Percentiles rank a stretch among this genome's conserved stretches.
Conservation (phyloP, 176 grass and related monocot species). For the Alloteropsis semialata region DNA sequence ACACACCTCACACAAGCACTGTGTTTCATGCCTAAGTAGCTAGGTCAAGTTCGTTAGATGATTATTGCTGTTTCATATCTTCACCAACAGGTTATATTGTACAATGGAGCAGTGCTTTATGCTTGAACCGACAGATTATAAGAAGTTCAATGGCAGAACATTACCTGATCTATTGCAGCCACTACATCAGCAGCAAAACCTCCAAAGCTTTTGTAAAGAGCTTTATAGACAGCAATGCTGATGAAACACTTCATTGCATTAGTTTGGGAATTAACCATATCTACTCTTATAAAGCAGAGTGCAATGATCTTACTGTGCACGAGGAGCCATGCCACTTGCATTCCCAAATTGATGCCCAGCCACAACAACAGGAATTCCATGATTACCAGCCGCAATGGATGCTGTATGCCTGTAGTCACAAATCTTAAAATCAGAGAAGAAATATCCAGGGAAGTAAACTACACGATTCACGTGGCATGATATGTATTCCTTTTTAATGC, state of each 20-base stretch:
- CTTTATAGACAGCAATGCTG: slow-evolving; percentile 99
- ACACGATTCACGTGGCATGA: neutral
- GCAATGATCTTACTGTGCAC: slow-evolving; percentile 76
- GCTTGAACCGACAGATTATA: slow-evolving; percentile 7
- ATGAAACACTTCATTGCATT: slow-evolving; percentile 21
- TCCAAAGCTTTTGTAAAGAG: slow-evolving; percentile 97
- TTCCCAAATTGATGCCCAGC: slow-evolving; percentile 89
- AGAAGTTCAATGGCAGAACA: slow-evolving; percentile 2
- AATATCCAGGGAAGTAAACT: neutral
- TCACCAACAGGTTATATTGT: neutral
- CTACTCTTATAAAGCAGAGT: slow-evolving; percentile 4
- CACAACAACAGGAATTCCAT: slow-evolving; percentile 87
- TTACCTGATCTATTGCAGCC: slow-evolving; percentile 97
- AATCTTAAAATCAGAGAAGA: slow-evolving; percentile 22
- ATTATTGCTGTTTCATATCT: neutral
- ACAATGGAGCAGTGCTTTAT: neutral
- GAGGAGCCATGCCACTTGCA: slow-evolving; percentile 99
- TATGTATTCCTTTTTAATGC: neutral
- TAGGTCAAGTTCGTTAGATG: neutral
- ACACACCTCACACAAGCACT: no score
- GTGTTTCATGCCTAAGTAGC: neutral
- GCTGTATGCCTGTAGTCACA: slow-evolving; percentile 74
- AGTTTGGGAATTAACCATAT: slow-evolving; percentile 4
- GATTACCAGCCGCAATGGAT: slow-evolving; percentile 93
- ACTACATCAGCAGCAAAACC: slow-evolving; percentile 99